phyloP scores from a whole-genome alignment of 2,329 filamentous ascomycete species.

The Paecilomyces sp. region DNA sequence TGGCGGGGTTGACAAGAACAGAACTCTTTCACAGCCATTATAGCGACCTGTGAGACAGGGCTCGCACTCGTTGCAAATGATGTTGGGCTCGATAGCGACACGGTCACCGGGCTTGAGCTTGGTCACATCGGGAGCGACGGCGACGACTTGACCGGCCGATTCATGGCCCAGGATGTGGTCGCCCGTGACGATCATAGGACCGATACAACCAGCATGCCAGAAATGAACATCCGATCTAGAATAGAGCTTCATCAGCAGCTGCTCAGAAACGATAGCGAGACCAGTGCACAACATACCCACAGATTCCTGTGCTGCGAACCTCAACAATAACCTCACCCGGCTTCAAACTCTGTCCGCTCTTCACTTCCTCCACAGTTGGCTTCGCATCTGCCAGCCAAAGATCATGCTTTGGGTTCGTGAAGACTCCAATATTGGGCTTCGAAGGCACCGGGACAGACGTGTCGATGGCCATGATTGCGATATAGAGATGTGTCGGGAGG shows the following conservation, averaged over 20 bases:
- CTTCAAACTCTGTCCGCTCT: slow-evolving; percentile 60
- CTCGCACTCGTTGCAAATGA: slow-evolving; percentile 86
- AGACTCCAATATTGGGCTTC: slow-evolving; percentile 94
- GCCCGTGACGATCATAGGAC: slow-evolving; percentile 84
- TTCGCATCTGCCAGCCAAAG: slow-evolving; percentile 78
- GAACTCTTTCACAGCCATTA: slow-evolving; percentile 83
- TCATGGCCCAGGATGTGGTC: slow-evolving; percentile 94
- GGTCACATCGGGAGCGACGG: slow-evolving; percentile 66
- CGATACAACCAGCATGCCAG: slow-evolving; percentile 92
- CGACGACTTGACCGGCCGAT: slow-evolving; percentile 69
- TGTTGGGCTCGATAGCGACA: slow-evolving; percentile 88
- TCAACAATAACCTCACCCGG: slow-evolving; percentile 80
- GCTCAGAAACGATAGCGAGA: background rate
- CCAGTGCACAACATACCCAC: slow-evolving; percentile 55
- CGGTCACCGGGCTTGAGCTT: slow-evolving; percentile 76
- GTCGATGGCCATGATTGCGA: slow-evolving; percentile 3
- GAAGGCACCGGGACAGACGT: background rate
- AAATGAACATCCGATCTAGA: slow-evolving; percentile 87
- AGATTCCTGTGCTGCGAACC: slow-evolving; percentile 92
- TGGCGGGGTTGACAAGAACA: slow-evolving; percentile 86
- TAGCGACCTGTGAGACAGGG: slow-evolving; percentile 88
- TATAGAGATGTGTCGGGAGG: background rate
- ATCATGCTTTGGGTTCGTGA: slow-evolving; percentile 87
- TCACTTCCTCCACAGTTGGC: slow-evolving; percentile 69
- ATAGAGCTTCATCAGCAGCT: slow-evolving; percentile 5